Percentiles rank a stretch among this genome's conserved stretches.
These are phyloP conservation scores for Platanus orientalis DNA, from an alignment of 164 flowering plant species.

Conservation along the genomic window DNA sequence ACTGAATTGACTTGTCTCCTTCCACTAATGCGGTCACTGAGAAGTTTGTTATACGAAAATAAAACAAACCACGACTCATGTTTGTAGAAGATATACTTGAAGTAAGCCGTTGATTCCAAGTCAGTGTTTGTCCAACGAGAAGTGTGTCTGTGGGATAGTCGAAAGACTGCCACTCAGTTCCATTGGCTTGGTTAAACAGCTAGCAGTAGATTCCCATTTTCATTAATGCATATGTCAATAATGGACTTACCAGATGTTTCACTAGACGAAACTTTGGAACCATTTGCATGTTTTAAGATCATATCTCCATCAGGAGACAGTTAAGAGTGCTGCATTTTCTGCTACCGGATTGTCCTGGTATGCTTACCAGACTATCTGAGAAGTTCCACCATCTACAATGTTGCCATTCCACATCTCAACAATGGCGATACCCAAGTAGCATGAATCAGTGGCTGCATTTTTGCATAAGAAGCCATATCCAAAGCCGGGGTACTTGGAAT, in stretches of 20 bases:
- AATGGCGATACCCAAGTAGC: too few relatives aligned
- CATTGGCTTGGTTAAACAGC: background rate
- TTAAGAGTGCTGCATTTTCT: conserved; percentile 1
- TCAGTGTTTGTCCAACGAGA: too few relatives aligned
- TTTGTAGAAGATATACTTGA: too few relatives aligned
- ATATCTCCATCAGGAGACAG: background rate
- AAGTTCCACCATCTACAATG: too few relatives aligned
- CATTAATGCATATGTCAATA: background rate
- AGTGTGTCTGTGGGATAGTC: background rate
- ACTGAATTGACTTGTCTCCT: too few relatives aligned
- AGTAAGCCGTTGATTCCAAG: background rate
- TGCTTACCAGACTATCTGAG: conserved; percentile 2
- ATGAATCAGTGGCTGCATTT: too few relatives aligned
- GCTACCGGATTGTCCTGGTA: background rate
- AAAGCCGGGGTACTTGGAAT: too few relatives aligned
- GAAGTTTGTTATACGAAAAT: too few relatives aligned
- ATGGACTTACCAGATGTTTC: conserved; percentile 2
- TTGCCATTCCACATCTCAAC: too few relatives aligned
- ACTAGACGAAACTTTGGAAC: background rate
- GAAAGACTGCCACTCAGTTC: conserved; percentile 1
- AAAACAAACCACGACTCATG: background rate
- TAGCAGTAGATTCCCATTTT: background rate
- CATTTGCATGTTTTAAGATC: background rate
- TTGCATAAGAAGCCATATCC: too few relatives aligned
- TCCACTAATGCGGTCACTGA: too few relatives aligned